Conservation (phyloP, 768 basidiomycete species). For the Leccinum broughii region DNA sequence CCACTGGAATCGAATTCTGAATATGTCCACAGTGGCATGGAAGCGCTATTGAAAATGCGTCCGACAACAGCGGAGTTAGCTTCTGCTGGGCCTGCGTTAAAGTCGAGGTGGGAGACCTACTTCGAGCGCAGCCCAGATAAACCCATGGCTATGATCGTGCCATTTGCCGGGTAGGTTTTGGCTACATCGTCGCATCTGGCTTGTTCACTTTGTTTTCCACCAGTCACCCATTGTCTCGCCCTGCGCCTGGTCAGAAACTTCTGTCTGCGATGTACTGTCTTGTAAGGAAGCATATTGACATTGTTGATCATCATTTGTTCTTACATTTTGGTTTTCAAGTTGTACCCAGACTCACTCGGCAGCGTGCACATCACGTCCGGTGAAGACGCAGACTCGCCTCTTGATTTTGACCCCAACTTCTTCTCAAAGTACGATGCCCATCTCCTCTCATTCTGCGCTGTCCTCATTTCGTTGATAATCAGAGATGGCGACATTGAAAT, state of each 20-base stretch:
- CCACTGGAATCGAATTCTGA: too few species aligned
- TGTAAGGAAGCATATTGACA: slow-evolving; percentile 24
- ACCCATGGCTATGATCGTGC: slow-evolving; percentile 45
- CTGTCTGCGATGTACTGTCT: slow-evolving; percentile 33
- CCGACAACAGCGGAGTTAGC: slow-evolving; percentile 49
- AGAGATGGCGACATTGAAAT: slow-evolving; percentile 42
- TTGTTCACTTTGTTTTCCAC: background rate
- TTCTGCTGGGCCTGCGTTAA: slow-evolving; percentile 47
- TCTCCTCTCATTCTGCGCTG: background rate
- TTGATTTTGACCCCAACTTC: slow-evolving; percentile 48
- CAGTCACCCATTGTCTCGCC: slow-evolving; percentile 28
- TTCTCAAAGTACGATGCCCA: slow-evolving; percentile 40
- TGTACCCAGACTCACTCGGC: slow-evolving; percentile 49
- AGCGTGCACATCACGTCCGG: slow-evolving; percentile 48
- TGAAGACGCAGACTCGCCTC: slow-evolving; percentile 40
- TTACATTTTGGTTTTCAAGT: slow-evolving; percentile 14
- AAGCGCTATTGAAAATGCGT: slow-evolving; percentile 55
- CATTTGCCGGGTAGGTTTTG: slow-evolving; percentile 40
- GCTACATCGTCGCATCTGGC: background rate
- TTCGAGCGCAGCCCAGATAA: slow-evolving; percentile 55
- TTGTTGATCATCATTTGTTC: background rate
- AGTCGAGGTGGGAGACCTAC: slow-evolving; percentile 49
- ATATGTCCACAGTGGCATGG: slow-evolving; percentile 41
- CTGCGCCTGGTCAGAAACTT: slow-evolving; percentile 24
- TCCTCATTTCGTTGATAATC: background rate